Evolutionary conservation across 1,139 yeast genomes (phyloP).

Genomic region (Suhomyces ambrosiae): DNA sequence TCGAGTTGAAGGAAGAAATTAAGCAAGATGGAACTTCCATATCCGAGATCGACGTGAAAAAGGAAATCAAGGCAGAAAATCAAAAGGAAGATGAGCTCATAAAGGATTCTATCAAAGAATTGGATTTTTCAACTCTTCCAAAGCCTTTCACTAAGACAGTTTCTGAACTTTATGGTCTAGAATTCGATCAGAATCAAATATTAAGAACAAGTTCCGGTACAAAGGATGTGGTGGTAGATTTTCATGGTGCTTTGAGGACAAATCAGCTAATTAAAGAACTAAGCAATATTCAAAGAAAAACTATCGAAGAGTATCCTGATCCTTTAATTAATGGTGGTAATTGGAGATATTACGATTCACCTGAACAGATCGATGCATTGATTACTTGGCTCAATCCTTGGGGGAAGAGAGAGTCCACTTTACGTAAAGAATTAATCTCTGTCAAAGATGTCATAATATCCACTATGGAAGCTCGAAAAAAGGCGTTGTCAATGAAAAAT

Average conservation of each 20-base stretch:
- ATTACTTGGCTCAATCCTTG: constrained; percentile 70
- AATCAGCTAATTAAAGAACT: constrained; percentile 27
- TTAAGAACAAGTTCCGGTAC: constrained; percentile 3
- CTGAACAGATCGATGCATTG: constrained; percentile 59
- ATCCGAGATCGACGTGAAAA: not conserved
- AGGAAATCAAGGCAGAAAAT: not conserved
- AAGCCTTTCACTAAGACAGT: constrained; percentile 23
- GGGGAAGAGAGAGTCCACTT: constrained; percentile 73
- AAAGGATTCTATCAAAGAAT: constrained; percentile 4
- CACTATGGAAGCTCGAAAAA: constrained; percentile 63
- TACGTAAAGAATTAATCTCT: constrained; percentile 61
- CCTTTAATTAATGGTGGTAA: constrained; percentile 52
- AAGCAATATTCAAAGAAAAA: constrained; percentile 58
- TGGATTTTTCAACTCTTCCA: constrained; percentile 21
- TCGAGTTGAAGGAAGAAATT: constrained; percentile 11
- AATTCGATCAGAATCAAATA: constrained; percentile 23
- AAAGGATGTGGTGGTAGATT: constrained; percentile 33
- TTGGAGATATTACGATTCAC: constrained; percentile 74
- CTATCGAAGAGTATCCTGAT: constrained; percentile 66
- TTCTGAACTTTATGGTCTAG: constrained; percentile 20
- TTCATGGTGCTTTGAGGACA: constrained; percentile 45
- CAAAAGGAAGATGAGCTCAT: not conserved
- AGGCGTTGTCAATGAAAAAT: constrained; percentile 48
- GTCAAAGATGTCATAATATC: constrained; percentile 56
- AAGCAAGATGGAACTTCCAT: constrained; percentile 5